phyloP scores from a whole-genome alignment of 2,329 filamentous ascomycete species.

The Aspergillus sp. region DNA sequence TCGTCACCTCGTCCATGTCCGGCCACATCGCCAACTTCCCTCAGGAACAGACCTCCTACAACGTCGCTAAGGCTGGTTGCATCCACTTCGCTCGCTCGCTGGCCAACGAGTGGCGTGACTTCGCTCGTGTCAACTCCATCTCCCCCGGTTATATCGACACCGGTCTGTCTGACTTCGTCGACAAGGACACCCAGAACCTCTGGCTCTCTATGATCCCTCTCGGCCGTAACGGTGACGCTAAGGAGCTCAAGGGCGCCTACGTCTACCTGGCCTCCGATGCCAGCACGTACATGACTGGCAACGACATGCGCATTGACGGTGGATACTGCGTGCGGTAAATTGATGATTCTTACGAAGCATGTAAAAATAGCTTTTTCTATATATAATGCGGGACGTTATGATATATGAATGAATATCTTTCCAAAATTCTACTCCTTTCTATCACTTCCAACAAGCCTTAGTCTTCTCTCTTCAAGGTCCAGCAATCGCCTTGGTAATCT shows the following conservation, averaged over 20 bases:
- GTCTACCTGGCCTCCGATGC: slow-evolving; percentile 51
- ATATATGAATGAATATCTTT: background rate
- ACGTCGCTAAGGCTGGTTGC: slow-evolving; percentile 65
- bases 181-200: slow-evolving; percentile 56
- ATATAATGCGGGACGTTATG: background rate
- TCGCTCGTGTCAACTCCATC: slow-evolving; percentile 67
- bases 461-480: background rate
- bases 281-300: slow-evolving; percentile 51
- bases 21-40: slow-evolving; percentile 58
- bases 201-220: slow-evolving; percentile 62
- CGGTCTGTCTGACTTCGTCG: slow-evolving; percentile 65
- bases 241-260: slow-evolving; percentile 63
- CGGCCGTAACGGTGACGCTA: slow-evolving; percentile 62
- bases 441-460: background rate
- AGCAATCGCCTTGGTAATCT: slow-evolving; percentile 39
- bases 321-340: slow-evolving; percentile 48
- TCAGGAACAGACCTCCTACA: slow-evolving; percentile 67
- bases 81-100: slow-evolving; percentile 64
- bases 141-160: slow-evolving; percentile 70
- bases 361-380: slow-evolving; percentile 6
- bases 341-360: background rate
- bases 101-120: slow-evolving; percentile 69
- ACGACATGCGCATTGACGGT: slow-evolving; percentile 50
- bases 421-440: background rate
- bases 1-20: slow-evolving; percentile 66